Conservation (phyloP, 805 yeast species). For the Candida nitratophila region DNA sequence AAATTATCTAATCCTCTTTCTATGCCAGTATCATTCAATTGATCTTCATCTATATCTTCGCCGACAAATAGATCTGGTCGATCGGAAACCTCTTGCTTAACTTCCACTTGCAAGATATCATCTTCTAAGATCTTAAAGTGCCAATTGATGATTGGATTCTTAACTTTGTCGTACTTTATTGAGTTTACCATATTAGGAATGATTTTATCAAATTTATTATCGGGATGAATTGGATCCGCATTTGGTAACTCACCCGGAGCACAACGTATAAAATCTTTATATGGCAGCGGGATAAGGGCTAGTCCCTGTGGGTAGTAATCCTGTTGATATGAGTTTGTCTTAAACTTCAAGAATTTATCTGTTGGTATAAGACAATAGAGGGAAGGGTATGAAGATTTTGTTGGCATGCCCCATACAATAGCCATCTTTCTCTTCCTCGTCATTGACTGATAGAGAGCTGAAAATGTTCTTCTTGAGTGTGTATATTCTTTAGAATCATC, state of each 20-base stretch:
- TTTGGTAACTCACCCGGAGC: slow-evolving; percentile 35
- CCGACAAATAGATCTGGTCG: not conserved
- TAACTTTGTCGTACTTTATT: slow-evolving; percentile 30
- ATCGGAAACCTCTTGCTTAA: slow-evolving; percentile 3
- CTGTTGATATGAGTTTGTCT: slow-evolving; percentile 1
- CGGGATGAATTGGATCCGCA: slow-evolving; percentile 2
- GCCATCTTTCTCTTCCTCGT: slow-evolving; percentile 47
- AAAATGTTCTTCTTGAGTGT: slow-evolving; percentile 62
- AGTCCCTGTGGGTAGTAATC: slow-evolving; percentile 61
- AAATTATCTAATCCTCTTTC: not conserved
- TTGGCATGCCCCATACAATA: slow-evolving; percentile 63
- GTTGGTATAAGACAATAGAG: slow-evolving; percentile 59
- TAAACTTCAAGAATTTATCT: slow-evolving; percentile 9
- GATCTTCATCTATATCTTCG: slow-evolving; percentile 1
- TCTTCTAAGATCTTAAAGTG: slow-evolving; percentile 61
- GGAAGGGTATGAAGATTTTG: slow-evolving; percentile 46
- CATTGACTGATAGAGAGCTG: slow-evolving; percentile 60
- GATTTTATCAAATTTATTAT: slow-evolving; percentile 13
- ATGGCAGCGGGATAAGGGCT: slow-evolving; percentile 62
- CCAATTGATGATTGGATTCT: slow-evolving; percentile 63
- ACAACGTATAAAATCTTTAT: slow-evolving; percentile 64
- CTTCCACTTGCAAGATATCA: slow-evolving; percentile 52
- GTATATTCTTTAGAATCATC: slow-evolving; percentile 45
- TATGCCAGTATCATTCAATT: not conserved
- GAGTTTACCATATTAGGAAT: slow-evolving; percentile 21